A percentile compares a stretch with the other conserved stretches of the same genome.
phyloP scores from a whole-genome alignment of 768 basidiomycete species.

The Hericium coralloides region DNA sequence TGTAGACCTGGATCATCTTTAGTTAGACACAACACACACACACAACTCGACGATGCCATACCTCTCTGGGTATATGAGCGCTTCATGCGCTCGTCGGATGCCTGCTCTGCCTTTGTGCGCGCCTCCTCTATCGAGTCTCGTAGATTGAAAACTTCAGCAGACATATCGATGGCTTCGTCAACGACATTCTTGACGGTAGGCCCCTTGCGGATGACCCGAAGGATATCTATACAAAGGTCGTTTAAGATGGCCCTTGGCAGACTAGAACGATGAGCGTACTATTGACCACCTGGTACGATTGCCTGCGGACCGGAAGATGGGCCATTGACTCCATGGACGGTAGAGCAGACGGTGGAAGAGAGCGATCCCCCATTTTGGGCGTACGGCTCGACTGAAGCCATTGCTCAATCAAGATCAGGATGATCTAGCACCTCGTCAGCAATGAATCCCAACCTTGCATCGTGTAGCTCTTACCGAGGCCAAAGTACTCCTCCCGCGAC shows the following conservation, averaged over 20 bases:
- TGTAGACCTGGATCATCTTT: conserved; percentile 46
- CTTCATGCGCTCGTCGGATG: conserved; percentile 63
- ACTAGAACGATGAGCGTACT: conserved; percentile 39
- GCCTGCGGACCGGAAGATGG: conserved; percentile 28
- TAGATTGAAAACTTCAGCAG: conserved; percentile 74
- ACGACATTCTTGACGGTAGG: conserved; percentile 78
- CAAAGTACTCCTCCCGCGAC: conserved; percentile 83
- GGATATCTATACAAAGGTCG: conserved; percentile 41
- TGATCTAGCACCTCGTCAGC: conserved; percentile 38
- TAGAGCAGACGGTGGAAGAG: conserved; percentile 38
- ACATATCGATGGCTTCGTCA: conserved; percentile 83
- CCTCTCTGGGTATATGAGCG: conserved; percentile 64
- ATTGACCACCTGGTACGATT: conserved; percentile 84
- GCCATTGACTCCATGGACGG: conserved; percentile 23
- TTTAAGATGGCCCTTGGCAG: conserved; percentile 2
- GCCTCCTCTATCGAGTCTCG: conserved; percentile 84
- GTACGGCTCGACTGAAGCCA: conserved; percentile 52
- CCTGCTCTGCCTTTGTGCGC: conserved; percentile 68
- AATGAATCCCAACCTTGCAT: neutral
- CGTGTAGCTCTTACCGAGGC: conserved; percentile 51
- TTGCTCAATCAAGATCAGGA: conserved; percentile 73
- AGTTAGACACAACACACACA: conserved; percentile 1
- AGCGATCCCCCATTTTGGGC: conserved; percentile 27
- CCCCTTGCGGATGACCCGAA: conserved; percentile 83
- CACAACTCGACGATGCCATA: conserved; percentile 18